These are phyloP conservation scores for Colletotrichum nymphaeae DNA, from an alignment of 2,329 filamentous ascomycete species.

Conservation along the genomic window DNA sequence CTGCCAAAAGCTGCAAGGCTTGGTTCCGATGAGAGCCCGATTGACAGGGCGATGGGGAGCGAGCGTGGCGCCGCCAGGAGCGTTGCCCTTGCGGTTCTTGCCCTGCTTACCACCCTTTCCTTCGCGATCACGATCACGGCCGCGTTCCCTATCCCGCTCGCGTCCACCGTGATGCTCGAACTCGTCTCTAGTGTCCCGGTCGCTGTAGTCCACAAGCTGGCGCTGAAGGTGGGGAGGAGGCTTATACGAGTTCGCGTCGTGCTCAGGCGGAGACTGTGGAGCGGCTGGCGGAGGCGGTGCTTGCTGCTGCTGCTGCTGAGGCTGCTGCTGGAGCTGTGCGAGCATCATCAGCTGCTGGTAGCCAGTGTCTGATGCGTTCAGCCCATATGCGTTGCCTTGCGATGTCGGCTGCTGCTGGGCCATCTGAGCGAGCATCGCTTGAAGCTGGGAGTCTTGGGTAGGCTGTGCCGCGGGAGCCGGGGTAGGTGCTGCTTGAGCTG, in stretches of 20 bases:
- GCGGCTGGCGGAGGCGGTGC: slow-evolving; percentile 14
- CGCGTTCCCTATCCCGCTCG: slow-evolving; percentile 42
- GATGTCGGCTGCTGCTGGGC: slow-evolving; percentile 44
- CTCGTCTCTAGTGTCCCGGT: slow-evolving; percentile 25
- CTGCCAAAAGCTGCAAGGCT: slow-evolving; percentile 77
- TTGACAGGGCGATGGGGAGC: slow-evolving; percentile 60
- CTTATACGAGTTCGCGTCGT: slow-evolving; percentile 28
- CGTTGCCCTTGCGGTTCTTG: slow-evolving; percentile 51
- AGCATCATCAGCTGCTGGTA: slow-evolving; percentile 55
- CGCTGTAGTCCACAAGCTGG: slow-evolving; percentile 31
- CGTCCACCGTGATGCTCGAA: slow-evolving; percentile 38
- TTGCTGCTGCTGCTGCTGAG: slow-evolving; percentile 35
- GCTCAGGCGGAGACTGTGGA: slow-evolving; percentile 37
- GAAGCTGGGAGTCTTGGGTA: slow-evolving; percentile 49
- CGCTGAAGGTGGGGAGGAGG: slow-evolving; percentile 35
- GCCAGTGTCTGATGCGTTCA: slow-evolving; percentile 52
- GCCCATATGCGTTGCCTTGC: slow-evolving; percentile 40
- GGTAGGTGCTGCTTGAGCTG: slow-evolving; percentile 31
- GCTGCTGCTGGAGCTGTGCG: slow-evolving; percentile 49
- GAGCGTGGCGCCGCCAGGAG: slow-evolving; percentile 43
- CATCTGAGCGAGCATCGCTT: slow-evolving; percentile 57
- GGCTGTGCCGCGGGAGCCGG: slow-evolving; percentile 30
- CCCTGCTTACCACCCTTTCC: slow-evolving; percentile 48
- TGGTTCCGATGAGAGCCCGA: slow-evolving; percentile 71
- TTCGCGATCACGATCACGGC: slow-evolving; percentile 44